Base-by-base conservation (phyloP, 176 grass and related monocot genomes). In the Puccinellia tenuiflora region DNA sequence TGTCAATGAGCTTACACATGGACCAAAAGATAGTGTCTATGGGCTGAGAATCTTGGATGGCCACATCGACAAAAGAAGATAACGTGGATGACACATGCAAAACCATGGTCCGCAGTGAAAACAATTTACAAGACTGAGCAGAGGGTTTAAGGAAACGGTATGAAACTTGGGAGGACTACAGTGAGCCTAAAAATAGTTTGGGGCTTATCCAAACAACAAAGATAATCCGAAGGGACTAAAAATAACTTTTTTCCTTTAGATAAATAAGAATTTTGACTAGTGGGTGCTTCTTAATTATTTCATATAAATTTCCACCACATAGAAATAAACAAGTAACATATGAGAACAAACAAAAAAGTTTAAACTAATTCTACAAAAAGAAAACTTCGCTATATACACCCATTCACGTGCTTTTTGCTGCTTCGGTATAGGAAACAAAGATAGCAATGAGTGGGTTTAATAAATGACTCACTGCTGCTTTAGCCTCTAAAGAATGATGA, bases 401-500 rank as follows among this genome's bases (percentile, higher is more conserved):
- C 12, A 30, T 35, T 11, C n/a, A 86, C 30, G 43, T 16, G 22
- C 3, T 62, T 85, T 73, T 86, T 73, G 31, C 30, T 62, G 47
- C 22, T 76, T 68, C 48, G 59, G 46, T 67, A 66, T 73, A 53
- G 9, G 29, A 45, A 59, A 80, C 6, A 76, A 43, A 81, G 31
- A 80, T 63, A 83, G n/a, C 31, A 90, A 73, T 79, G 12, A 67
- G 12, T 50, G 29, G 21, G 8, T 73, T 65, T 75, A 18, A n/a
- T 20, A 51, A 79, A 74, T 56, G 61, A 80, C 88, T 90, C 71
- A 90, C 84, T 68, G 68, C 56, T 68, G 83, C 50, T 68, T 78
- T 92, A 47, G 78, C 85, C 80, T 99, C 96, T 83, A 94, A 88
- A 68, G 91, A 92, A 77, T 71, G 62, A 75, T 68, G 87, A 85